These are phyloP conservation scores for Lachnellula arida DNA, from an alignment of 2,329 filamentous ascomycete species.

Conservation along the genomic window DNA sequence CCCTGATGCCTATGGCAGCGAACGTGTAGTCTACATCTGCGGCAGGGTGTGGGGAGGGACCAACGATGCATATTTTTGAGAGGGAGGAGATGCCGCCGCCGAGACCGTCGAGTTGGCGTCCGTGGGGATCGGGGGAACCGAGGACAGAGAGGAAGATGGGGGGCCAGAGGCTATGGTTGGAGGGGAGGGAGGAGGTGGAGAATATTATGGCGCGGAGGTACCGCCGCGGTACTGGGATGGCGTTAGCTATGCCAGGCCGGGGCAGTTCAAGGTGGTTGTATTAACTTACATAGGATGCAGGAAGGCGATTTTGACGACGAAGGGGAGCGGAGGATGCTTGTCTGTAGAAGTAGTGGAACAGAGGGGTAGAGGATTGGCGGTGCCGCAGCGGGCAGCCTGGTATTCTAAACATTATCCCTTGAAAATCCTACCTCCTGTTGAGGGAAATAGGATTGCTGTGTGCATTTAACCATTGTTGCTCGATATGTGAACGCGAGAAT, in stretches of 20 bases:
- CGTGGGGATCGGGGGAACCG: constrained; percentile 61
- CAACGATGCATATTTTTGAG: constrained; percentile 67
- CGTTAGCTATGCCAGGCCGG: constrained; percentile 31
- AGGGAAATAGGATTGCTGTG: not conserved
- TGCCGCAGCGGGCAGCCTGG: not conserved
- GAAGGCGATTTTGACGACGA: not conserved
- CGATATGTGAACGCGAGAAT: not conserved
- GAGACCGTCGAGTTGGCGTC: constrained; percentile 67
- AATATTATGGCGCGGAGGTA: constrained; percentile 64
- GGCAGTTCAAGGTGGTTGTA: not conserved
- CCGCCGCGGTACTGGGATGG: constrained; percentile 61
- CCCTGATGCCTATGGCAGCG: constrained; percentile 60
- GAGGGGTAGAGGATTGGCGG: not conserved
- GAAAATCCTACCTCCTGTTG: not conserved
- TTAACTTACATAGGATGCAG: not conserved
- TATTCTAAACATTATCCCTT: not conserved
- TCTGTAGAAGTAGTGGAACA: not conserved
- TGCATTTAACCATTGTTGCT: not conserved
- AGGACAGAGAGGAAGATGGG: constrained; percentile 55
- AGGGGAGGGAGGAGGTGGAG: constrained; percentile 47
- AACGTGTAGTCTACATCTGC: constrained; percentile 69
- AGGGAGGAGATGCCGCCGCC: constrained; percentile 65
- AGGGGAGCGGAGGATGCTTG: not conserved
- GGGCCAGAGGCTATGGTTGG: constrained; percentile 41
- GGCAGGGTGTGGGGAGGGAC: constrained; percentile 41